Conservation (phyloP, 345 rosid genomes). For the Reutealis trisperma region DNA sequence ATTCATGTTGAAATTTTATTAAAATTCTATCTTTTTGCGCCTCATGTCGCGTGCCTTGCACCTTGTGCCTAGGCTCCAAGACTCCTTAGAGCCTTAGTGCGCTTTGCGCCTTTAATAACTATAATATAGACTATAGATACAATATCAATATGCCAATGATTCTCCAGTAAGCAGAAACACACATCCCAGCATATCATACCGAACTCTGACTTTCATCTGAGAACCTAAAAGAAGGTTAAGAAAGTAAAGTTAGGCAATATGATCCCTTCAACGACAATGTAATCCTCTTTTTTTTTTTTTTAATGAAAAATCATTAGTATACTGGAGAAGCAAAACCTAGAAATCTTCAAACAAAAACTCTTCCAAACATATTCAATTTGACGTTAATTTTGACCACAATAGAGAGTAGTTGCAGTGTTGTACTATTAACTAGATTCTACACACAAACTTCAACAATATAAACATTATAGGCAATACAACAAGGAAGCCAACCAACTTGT, state of each 20-base stretch:
- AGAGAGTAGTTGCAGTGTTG: background rate
- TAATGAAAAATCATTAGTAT: background rate
- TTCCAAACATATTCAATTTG: background rate
- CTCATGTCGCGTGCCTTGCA: no score
- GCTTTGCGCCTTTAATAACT: no score
- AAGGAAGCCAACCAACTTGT: background rate
- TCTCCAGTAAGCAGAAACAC: no score
- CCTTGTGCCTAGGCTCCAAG: no score
- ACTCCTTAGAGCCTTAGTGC: no score
- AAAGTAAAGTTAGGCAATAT: background rate
- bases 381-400: background rate
- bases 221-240: no score
- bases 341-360: conserved; percentile 4
- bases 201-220: no score
- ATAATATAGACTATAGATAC: no score
- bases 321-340: background rate
- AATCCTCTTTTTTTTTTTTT: background rate
- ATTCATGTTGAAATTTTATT: no score
- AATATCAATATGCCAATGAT: no score
- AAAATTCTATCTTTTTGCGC: no score
- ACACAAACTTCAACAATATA: background rate
- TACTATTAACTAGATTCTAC: background rate
- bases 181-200: no score
- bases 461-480: background rate
- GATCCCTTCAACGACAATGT: background rate